Evolutionary conservation across 768 basidiomycete genomes (phyloP).

Genomic region (Rhodotorula kratochvilovae): DNA sequence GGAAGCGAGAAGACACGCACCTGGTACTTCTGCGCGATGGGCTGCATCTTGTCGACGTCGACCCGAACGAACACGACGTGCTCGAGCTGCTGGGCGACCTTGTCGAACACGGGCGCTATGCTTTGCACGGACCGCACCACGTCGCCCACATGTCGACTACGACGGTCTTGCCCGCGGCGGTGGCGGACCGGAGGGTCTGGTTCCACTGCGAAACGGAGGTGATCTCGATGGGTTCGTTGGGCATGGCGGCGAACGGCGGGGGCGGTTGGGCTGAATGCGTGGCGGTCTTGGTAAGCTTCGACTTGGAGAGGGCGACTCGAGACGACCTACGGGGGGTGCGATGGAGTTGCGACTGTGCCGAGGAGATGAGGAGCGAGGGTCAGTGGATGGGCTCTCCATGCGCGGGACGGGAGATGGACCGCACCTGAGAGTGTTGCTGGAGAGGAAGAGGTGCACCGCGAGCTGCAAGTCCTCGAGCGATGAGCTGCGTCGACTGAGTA

Average conservation of each 20-base stretch:
- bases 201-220: conserved; percentile 29
- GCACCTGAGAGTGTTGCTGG: too few species aligned
- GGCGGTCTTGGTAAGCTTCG: too few species aligned
- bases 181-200: conserved; percentile 13
- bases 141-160: conserved; percentile 17
- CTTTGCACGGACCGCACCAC: conserved; percentile 32
- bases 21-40: conserved; percentile 16
- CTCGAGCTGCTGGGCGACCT: conserved; percentile 7
- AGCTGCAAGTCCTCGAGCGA: too few species aligned
- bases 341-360: too few species aligned
- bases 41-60: conserved; percentile 15
- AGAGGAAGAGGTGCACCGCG: too few species aligned
- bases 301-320: too few species aligned
- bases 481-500: too few species aligned
- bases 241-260: background rate
- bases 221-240: conserved; percentile 11
- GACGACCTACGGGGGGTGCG: too few species aligned
- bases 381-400: too few species aligned
- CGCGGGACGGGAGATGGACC: too few species aligned
- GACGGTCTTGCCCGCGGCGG: conserved; percentile 26
- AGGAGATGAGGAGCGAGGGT: too few species aligned
- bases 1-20: background rate
- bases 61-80: conserved; percentile 29
- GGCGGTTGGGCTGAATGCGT: too few species aligned
- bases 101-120: conserved; percentile 30